Base-by-base conservation (phyloP, 1,139 yeast species). In the Blastobotrys proliferans region DNA sequence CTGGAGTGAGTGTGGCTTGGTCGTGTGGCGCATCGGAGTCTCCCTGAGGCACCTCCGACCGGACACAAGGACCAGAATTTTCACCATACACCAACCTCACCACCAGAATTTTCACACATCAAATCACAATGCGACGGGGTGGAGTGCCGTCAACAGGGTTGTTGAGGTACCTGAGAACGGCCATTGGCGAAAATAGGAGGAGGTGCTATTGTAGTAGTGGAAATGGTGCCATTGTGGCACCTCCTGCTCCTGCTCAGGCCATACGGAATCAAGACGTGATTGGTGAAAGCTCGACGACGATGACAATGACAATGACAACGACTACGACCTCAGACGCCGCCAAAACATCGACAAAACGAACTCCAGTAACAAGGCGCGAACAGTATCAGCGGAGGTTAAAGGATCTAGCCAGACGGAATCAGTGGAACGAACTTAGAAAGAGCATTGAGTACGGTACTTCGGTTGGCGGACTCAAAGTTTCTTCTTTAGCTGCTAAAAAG, bases 111-210 rank as follows among this genome's bases (percentile, higher is more conserved):
- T 29, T 17, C 9, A 17, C 5, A 16, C 24, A 17, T 17, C 16
- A 22, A 10, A 6, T 4, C 20, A 19, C 9, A 6, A 37, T 37
- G 40, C 28, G 27, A 28, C 34, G 39, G 32, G 13, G 40, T 13
- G 13, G 13, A 4, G 52, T 39, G 26, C 54, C 54, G 38, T 51
- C 54, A n/a, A 38, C 35, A n/a, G 48, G 51, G 32, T 46, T 51
- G 27, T 40, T 51, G 28, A 41, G 44, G 38, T 50, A 47, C 40
- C 41, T 50, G 27, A 39, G 42, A 26, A 14, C 39, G 19, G 47
- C 51, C n/a, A 25, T 47, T n/a, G 24, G n/a, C n/a, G n/a, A 41
- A 25, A 14, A 10, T 3, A 24, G 30, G 37, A 29, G 22, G 22
- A 16, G 41, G 22, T 30, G 35, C 14, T n/a, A n/a, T n/a, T n/a